A percentile compares a stretch with the other conserved stretches of the same genome.
Evolutionary conservation across 768 basidiomycete genomes (phyloP).

Genomic region (Suillus subalutaceus): DNA sequence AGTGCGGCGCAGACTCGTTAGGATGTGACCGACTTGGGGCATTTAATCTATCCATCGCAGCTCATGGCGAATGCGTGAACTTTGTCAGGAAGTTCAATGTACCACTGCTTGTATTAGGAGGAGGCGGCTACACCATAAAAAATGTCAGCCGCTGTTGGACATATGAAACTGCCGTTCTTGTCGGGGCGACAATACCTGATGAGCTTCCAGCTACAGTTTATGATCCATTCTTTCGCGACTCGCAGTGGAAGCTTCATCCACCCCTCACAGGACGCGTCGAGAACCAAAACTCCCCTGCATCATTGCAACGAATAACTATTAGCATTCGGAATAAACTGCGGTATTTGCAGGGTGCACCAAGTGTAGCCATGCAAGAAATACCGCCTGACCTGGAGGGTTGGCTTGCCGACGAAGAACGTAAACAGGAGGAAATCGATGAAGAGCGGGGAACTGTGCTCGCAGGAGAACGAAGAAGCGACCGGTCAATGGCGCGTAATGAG

Average conservation of each 20-base stretch:
- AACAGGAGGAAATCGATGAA: constrained; percentile 69
- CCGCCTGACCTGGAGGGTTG: constrained; percentile 87
- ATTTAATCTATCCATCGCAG: constrained; percentile 96
- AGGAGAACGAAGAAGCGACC: constrained; percentile 55
- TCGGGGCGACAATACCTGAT: constrained; percentile 82
- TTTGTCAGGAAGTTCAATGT: constrained; percentile 93
- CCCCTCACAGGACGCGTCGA: constrained; percentile 90
- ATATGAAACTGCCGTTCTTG: constrained; percentile 93
- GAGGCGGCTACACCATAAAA: constrained; percentile 96
- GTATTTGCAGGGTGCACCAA: constrained; percentile 95
- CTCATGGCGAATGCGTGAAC: constrained; percentile 97
- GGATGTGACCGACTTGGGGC: constrained; percentile 95
- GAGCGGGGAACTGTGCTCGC: constrained; percentile 59
- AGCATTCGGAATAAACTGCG: constrained; percentile 85
- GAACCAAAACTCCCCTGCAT: constrained; percentile 85
- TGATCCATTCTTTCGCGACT: constrained; percentile 90
- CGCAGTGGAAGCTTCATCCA: constrained; percentile 91
- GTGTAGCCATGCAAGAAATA: constrained; percentile 94
- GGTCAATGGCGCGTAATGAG: constrained; percentile 61
- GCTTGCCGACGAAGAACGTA: constrained; percentile 71
- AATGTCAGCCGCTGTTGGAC: constrained; percentile 99
- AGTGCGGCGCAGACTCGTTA: constrained; percentile 96
- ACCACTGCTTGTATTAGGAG: constrained; percentile 89
- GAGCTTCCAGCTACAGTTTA: constrained; percentile 89
- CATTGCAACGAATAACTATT: constrained; percentile 85